phyloP scores from a whole-genome alignment of 2,329 filamentous ascomycete species.

The Dactylellina leptospora region DNA sequence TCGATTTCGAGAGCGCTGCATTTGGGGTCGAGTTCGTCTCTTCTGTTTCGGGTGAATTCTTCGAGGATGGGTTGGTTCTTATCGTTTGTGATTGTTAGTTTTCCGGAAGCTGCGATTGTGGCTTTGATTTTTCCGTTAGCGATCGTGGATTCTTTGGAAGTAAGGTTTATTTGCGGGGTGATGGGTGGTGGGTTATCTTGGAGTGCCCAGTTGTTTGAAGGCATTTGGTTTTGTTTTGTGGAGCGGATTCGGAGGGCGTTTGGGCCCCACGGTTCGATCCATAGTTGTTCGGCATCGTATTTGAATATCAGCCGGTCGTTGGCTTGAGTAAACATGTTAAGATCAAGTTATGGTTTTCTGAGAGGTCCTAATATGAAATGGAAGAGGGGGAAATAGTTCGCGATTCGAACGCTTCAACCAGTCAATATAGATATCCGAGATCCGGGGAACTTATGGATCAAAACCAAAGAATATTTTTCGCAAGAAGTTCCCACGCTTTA shows the following conservation, averaged over 20 bases:
- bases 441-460: too few relatives aligned
- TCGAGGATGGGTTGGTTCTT: not conserved
- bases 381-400: too few relatives aligned
- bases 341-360: too few relatives aligned
- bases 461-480: too few relatives aligned
- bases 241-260: not conserved
- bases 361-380: too few relatives aligned
- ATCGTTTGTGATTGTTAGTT: not conserved
- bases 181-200: not conserved
- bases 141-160: not conserved
- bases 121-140: not conserved
- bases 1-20: not conserved
- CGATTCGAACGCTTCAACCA: too few relatives aligned
- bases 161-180: not conserved
- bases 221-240: not conserved
- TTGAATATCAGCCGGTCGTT: not conserved
- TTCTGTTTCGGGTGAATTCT: constrained; percentile 5
- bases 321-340: not conserved
- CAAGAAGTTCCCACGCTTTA: too few relatives aligned
- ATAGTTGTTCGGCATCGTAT: constrained; percentile 4
- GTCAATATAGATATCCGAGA: too few relatives aligned
- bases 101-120: not conserved
- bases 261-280: not conserved
- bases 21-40: not conserved
- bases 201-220: not conserved